Conservation (phyloP, 2,329 filamentous ascomycete genomes). For the Cadophora malorum region DNA sequence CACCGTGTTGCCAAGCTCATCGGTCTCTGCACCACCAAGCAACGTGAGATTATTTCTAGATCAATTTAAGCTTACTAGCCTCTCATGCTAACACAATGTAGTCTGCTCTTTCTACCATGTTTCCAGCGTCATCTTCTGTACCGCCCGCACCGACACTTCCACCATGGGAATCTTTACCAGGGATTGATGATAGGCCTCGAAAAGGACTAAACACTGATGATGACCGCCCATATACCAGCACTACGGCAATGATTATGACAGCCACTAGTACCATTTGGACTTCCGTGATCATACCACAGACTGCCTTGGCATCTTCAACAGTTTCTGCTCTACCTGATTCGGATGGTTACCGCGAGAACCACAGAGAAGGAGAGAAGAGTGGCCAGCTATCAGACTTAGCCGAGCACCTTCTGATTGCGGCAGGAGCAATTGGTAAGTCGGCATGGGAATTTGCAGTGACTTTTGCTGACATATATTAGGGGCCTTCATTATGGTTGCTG, state of each 20-base stretch:
- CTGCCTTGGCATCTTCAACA: constrained; percentile 14
- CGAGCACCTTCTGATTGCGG: constrained; percentile 41
- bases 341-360: constrained; percentile 13
- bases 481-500: constrained; percentile 41
- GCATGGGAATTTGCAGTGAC: background rate
- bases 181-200: constrained; percentile 12
- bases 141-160: constrained; percentile 14
- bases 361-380: constrained; percentile 9
- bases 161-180: constrained; percentile 4
- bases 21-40: background rate
- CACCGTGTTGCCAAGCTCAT: background rate
- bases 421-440: constrained; percentile 42
- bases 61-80: background rate
- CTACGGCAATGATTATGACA: constrained; percentile 19
- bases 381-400: constrained; percentile 35
- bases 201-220: constrained; percentile 33
- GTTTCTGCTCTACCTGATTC: constrained; percentile 18
- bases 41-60: constrained; percentile 1
- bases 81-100: constrained; percentile 25
- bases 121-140: constrained; percentile 21
- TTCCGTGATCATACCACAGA: constrained; percentile 22
- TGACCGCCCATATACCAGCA: constrained; percentile 14
- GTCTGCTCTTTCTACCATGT: constrained; percentile 28
- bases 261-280: constrained; percentile 22
- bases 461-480: constrained; percentile 33